Conservation (phyloP, 2,329 filamentous ascomycete species). For the Pseudocercospora fuligena region DNA sequence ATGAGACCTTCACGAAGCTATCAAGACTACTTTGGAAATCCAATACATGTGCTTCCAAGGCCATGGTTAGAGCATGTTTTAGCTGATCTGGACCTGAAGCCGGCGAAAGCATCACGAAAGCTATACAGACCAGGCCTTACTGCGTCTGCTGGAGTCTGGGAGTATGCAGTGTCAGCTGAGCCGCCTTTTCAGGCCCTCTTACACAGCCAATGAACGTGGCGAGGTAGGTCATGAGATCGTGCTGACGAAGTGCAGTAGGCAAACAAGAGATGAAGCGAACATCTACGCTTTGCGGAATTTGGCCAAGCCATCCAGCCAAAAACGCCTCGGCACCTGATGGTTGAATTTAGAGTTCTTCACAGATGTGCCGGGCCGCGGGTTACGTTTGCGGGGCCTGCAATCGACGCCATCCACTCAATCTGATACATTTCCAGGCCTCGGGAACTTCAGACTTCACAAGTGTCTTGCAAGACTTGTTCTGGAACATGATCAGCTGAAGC, state of each 20-base stretch:
- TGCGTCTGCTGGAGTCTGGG: no score
- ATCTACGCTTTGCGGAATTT: background rate
- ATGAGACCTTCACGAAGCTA: background rate
- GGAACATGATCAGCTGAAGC: background rate
- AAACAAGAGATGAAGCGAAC: background rate
- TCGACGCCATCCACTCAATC: background rate
- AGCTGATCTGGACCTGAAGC: background rate
- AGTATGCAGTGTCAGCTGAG: background rate
- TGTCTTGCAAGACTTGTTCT: slow-evolving; percentile 1
- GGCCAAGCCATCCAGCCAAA: background rate
- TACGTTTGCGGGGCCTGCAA: background rate
- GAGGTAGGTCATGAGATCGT: background rate
- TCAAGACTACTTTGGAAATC: background rate
- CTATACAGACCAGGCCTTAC: no score
- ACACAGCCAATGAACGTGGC: background rate
- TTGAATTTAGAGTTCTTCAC: background rate
- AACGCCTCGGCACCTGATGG: background rate
- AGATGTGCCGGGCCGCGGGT: background rate
- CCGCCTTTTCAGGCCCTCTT: background rate
- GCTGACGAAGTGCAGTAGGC: no score
- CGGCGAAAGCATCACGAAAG: background rate
- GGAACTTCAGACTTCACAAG: background rate
- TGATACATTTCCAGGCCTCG: background rate
- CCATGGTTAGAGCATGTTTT: no score
- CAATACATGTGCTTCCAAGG: background rate